Evolutionary conservation across 164 flowering plant genomes (phyloP).

Genomic region (Berberis thunbergii): DNA sequence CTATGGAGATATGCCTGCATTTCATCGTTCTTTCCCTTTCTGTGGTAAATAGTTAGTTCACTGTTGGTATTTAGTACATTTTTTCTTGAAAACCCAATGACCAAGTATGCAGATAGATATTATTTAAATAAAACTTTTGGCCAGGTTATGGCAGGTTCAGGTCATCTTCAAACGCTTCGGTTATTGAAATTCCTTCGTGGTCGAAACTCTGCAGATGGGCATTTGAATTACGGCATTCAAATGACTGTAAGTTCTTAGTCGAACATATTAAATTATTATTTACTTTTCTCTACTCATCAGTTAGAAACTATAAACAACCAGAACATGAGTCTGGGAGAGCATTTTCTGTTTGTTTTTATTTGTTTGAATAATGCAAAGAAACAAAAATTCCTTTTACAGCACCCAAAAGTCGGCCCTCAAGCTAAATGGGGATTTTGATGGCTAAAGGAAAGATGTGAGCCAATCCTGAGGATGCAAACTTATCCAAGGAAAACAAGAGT

Average conservation of each 20-base stretch:
- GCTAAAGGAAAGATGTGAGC: too few species aligned
- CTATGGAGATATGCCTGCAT: constrained; percentile 82
- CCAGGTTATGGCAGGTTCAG: constrained; percentile 99
- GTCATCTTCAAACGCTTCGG: constrained; percentile 72
- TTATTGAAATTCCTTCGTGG: constrained; percentile 69
- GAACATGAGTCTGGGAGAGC: too few species aligned
- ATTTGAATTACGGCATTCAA: constrained; percentile 74
- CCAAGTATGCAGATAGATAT: not conserved
- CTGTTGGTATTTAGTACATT: not conserved
- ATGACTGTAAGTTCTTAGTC: constrained; percentile 64
- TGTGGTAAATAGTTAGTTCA: constrained; percentile 39
- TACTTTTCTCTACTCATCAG: not conserved
- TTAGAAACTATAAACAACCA: too few species aligned
- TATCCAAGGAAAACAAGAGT: too few species aligned
- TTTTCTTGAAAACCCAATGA: not conserved
- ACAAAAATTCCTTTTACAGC: too few species aligned
- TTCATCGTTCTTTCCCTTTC: constrained; percentile 82
- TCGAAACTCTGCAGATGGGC: constrained; percentile 74
- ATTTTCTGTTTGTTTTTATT: too few species aligned
- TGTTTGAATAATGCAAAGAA: too few species aligned
- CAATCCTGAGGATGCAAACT: too few species aligned
- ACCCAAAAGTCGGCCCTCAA: too few species aligned
- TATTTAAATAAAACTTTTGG: constrained; percentile 3
- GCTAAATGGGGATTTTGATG: too few species aligned
- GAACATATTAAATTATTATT: not conserved